These are phyloP conservation scores for Penicillium frequentans DNA, from an alignment of 2,329 filamentous ascomycete genomes.

Conservation along the genomic window DNA sequence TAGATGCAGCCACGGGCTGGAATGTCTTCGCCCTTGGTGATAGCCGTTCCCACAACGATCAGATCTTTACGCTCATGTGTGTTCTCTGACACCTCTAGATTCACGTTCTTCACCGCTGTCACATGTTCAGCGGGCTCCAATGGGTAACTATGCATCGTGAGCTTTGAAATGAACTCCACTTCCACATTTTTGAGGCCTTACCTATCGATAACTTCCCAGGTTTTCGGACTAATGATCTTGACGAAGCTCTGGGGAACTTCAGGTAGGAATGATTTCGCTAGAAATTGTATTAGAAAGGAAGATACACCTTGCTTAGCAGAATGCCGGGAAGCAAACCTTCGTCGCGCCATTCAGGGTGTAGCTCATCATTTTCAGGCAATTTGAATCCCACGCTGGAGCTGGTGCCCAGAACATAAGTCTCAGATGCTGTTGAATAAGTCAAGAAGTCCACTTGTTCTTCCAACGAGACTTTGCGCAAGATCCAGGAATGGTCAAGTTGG, in stretches of 20 bases:
- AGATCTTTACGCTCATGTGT: conserved; percentile 84
- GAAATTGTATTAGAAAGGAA: conserved; percentile 6
- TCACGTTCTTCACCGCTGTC: conserved; percentile 78
- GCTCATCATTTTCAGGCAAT: conserved; percentile 81
- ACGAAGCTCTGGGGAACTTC: conserved; percentile 69
- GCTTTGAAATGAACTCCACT: background rate
- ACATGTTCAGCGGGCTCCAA: conserved; percentile 75
- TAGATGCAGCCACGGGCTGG: conserved; percentile 81
- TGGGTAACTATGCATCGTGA: conserved; percentile 49
- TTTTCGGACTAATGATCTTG: conserved; percentile 75
- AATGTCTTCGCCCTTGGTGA: conserved; percentile 86
- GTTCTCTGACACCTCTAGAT: conserved; percentile 85
- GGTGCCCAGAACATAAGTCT: conserved; percentile 75
- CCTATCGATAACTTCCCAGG: conserved; percentile 76
- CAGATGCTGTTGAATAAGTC: conserved; percentile 72
- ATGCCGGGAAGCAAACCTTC: conserved; percentile 54
- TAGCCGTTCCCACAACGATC: conserved; percentile 79
- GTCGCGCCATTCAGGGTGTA: conserved; percentile 75
- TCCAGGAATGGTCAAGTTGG: conserved; percentile 74
- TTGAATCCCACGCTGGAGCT: conserved; percentile 70
- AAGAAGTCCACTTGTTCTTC: conserved; percentile 70
- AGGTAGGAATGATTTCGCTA: conserved; percentile 61
- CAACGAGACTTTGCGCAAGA: conserved; percentile 69
- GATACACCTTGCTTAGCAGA: background rate
- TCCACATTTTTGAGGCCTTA: conserved; percentile 19